These are phyloP conservation scores for Fusarium verrucosum DNA, from an alignment of 2,329 filamentous ascomycete species.

Conservation along the genomic window DNA sequence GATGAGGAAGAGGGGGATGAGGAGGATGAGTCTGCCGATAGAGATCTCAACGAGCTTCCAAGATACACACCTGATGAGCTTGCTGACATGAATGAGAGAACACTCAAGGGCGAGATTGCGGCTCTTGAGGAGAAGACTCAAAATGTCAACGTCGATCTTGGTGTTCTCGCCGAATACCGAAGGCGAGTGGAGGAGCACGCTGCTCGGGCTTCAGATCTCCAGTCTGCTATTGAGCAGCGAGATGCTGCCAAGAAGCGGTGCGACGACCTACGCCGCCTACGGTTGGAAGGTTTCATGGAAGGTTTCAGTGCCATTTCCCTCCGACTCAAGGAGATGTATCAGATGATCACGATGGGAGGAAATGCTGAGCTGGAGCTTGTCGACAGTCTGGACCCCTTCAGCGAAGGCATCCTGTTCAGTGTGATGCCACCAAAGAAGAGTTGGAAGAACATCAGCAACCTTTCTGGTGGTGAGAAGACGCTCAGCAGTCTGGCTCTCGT, in stretches of 20 bases:
- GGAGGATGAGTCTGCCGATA: constrained; percentile 40
- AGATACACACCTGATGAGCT: constrained; percentile 79
- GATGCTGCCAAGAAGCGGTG: constrained; percentile 91
- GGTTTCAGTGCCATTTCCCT: constrained; percentile 94
- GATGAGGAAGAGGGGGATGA: constrained; percentile 41
- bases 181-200: constrained; percentile 85
- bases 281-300: constrained; percentile 97
- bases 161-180: constrained; percentile 88
- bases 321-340: constrained; percentile 98
- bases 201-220: constrained; percentile 83
- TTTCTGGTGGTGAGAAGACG: constrained; percentile 97
- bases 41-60: constrained; percentile 70
- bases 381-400: constrained; percentile 95
- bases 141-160: constrained; percentile 86
- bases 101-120: constrained; percentile 69
- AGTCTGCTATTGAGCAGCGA: constrained; percentile 77
- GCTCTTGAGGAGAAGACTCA: constrained; percentile 76
- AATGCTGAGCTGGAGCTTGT: constrained; percentile 98
- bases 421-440: constrained; percentile 99
- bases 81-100: constrained; percentile 70
- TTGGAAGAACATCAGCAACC: constrained; percentile 98
- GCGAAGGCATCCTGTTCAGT: constrained; percentile 94
- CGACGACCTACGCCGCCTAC: constrained; percentile 88
- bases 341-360: constrained; percentile 99
- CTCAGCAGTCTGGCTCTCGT: constrained; percentile 91